Evolutionary conservation across 331 rosid species (phyloP), one percentile per base, ranked within the genome.

Genomic region (Quercus lobata): DNA sequence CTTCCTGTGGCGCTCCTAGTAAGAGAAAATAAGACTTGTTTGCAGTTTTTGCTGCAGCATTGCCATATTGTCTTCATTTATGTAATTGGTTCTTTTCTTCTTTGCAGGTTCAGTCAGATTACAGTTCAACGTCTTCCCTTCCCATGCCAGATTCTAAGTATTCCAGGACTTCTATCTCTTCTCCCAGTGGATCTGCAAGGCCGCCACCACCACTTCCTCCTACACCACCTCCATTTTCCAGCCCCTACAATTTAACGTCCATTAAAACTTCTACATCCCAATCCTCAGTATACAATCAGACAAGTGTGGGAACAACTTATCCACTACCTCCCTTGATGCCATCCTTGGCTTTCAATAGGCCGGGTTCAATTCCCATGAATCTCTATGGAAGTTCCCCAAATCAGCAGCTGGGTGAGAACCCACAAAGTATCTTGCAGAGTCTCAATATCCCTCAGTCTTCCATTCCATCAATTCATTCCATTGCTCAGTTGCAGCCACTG

Each of bases 181-280:
- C 97, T 74, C 92, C 99, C 35, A 77, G 92, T 80, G 93, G 96
- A 60, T 88, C 87, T 71, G 89, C 77, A 76, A 89, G 99, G 86
- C 88, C 86, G n/a, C 96, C 93, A 55, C 98, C 99, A 58, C 99
- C 99, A 5, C 99, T 96, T 83, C 99, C 99, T 74, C 98, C 92
- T 30, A 95, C 97, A 25, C 98, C 98, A 19, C 96, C 99, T 71
- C 98, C 97, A 78, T 91, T 61, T 89, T 88, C 98, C 58, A 86
- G 89, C 85, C 85, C 93, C 19, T 90, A 86, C 82, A 91, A 95
- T 84, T 61, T 88, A 77, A 49, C 90, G 11, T 74, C 96, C 56
- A 83, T 71, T 63, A 95, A 91, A 88, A 57, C 89, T 79, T 81
- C 94, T 73, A 79, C 75, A 60, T 73, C 92, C 44, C 94, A 88